Conservation (phyloP, 2,329 filamentous ascomycete genomes). For the Xylaria polymorpha region DNA sequence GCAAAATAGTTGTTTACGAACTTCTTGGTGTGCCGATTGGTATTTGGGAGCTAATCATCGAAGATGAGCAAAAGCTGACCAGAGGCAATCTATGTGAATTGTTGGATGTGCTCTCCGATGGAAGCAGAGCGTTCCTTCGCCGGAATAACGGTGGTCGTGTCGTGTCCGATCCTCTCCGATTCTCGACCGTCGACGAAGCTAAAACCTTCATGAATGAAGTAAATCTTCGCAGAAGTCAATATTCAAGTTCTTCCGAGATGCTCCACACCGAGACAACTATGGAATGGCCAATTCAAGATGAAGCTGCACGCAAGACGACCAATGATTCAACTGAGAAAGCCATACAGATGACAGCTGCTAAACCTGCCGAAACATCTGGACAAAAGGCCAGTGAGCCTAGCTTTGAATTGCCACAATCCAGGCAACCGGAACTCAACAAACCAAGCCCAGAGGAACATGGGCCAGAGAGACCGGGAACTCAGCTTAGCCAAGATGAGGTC, state of each 20-base stretch:
- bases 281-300: constrained; percentile 1
- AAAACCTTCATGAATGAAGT: constrained; percentile 19
- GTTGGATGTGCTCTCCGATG: constrained; percentile 16
- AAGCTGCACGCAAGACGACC: background rate
- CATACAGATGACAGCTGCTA: too few relatives aligned
- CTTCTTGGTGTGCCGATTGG: constrained; percentile 17
- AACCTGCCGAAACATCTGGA: background rate
- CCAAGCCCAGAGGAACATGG: background rate
- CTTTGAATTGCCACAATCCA: background rate
- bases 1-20: constrained; percentile 35
- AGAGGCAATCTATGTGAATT: constrained; percentile 41
- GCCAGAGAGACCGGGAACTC: background rate
- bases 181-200: constrained; percentile 29
- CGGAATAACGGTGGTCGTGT: constrained; percentile 14
- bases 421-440: background rate
- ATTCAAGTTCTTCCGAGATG: background rate
- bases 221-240: constrained; percentile 9
- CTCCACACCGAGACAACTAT: constrained; percentile 5
- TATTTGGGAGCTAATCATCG: constrained; percentile 37
- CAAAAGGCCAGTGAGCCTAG: background rate
- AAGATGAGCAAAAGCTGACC: constrained; percentile 15
- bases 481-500: background rate
- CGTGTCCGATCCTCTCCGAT: constrained; percentile 22
- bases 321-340: background rate
- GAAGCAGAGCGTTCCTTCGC: constrained; percentile 34